Evolutionary conservation across 148 eudicot genomes (phyloP).

Genomic region (Linanthus parryae): DNA sequence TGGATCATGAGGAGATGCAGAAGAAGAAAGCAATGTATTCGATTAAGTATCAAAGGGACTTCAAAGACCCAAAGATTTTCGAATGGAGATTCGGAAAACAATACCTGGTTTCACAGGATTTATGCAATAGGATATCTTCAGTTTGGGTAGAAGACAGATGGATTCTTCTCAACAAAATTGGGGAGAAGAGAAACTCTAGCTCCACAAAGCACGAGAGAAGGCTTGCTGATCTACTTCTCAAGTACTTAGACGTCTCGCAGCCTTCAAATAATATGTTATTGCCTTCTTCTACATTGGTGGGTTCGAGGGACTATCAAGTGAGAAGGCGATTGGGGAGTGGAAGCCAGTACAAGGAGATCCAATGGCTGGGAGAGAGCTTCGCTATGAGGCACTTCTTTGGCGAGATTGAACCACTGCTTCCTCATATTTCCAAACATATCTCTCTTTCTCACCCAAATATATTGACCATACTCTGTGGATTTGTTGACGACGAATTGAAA

Average conservation of each 20-base stretch:
- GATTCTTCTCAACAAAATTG: constrained; percentile 38
- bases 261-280: constrained; percentile 25
- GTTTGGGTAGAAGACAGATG: constrained; percentile 60
- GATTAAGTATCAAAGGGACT: constrained; percentile 55
- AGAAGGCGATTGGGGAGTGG: constrained; percentile 52
- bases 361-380: constrained; percentile 71
- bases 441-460: constrained; percentile 71
- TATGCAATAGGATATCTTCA: constrained; percentile 32
- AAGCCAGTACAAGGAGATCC: constrained; percentile 68
- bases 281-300: constrained; percentile 37
- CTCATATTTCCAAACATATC: constrained; percentile 35
- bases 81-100: constrained; percentile 57
- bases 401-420: constrained; percentile 31
- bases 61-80: constrained; percentile 50
- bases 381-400: constrained; percentile 56
- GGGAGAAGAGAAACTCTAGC: constrained; percentile 25
- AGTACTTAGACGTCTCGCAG: constrained; percentile 30
- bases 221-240: constrained; percentile 37
- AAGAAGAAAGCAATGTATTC: constrained; percentile 37
- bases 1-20: constrained; percentile 42
- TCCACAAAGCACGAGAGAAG: constrained; percentile 34
- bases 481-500: constrained; percentile 53
- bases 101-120: constrained; percentile 43
- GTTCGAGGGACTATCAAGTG: constrained; percentile 61
- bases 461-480: constrained; percentile 46